phyloP scores from a whole-genome alignment of 306 rosid genomes.

The Citrullus colocynthis region DNA sequence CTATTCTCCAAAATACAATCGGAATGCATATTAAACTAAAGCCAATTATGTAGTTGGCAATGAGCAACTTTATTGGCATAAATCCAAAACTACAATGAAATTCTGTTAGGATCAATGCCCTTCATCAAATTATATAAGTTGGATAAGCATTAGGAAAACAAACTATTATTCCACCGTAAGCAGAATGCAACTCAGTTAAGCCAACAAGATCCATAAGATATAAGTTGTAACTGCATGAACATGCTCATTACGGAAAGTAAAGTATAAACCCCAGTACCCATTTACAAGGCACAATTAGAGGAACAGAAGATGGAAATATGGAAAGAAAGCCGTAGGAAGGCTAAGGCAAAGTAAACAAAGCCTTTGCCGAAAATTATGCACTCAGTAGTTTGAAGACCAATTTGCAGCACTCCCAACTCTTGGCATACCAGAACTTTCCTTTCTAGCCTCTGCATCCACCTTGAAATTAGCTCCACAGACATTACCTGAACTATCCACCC shows the following conservation, averaged over 20 bases:
- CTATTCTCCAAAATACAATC: not conserved
- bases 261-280: constrained; percentile 16
- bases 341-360: constrained; percentile 14
- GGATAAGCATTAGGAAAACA: not conserved
- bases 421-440: constrained; percentile 77
- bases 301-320: not conserved
- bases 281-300: constrained; percentile 14
- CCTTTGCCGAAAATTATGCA: constrained; percentile 9
- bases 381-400: constrained; percentile 72
- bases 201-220: constrained; percentile 15
- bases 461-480: constrained; percentile 76
- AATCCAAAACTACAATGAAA: not conserved
- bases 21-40: not conserved
- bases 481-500: constrained; percentile 87
- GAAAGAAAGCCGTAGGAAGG: constrained; percentile 12
- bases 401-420: constrained; percentile 98
- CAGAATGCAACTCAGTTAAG: constrained; percentile 20
- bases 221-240: constrained; percentile 1
- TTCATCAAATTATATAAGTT: not conserved
- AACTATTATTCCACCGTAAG: constrained; percentile 9
- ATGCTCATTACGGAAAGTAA: not conserved
- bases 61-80: not conserved
- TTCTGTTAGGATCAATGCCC: not conserved
- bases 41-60: not conserved
- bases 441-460: constrained; percentile 60